Evolutionary conservation across 208 protist species (phyloP), one percentile per base, ranked within the genome.

Genomic region (Trypanosoma vivax): DNA sequence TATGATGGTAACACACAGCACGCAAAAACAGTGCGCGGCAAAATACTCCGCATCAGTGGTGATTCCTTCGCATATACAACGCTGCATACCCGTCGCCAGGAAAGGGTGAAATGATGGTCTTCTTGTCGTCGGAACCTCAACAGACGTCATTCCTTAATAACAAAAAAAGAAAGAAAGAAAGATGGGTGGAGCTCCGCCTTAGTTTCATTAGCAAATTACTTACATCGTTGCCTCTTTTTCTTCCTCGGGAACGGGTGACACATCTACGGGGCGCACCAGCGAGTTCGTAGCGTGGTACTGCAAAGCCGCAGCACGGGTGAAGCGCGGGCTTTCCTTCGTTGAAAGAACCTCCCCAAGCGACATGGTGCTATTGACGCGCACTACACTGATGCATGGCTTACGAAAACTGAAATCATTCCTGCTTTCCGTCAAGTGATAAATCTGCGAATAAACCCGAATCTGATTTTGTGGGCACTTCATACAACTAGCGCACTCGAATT

Each of bases 221-320:
- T n/a, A n/a, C n/a, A n/a, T n/a, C n/a, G n/a, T n/a, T n/a, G 27
- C 49, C 40, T 64, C 52, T 54, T 70, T 71, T 23, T 61, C 62
- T 40, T 76, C 66, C 35, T 64, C 65, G 34, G 71, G 19, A 18
- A 89, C 83, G 24, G 81, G 63, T 24, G 76, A 84, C 7, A 85
- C 33, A 23, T 89, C 55, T 0, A 73, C 68, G 23, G 73, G 74
- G 40, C 64, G 50, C 6, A 79, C 13, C 14, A 71, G 70, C 16
- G 68, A 70, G 7, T 54, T 77, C 34, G 65, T 55, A 27, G 23
- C 53, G 37, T 14, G 51, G 38, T 48, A 23, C 11, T 19, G 59
- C 31, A 25, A 40, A 5, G 24, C 56, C 21, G 29, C 59, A 21
- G 49, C 18, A 25, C 58, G 55, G 41, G 67, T 58, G n/a, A 53